phyloP scores from a whole-genome alignment of 192 early-diverging fungal species.

The Coemansia sp. region DNA sequence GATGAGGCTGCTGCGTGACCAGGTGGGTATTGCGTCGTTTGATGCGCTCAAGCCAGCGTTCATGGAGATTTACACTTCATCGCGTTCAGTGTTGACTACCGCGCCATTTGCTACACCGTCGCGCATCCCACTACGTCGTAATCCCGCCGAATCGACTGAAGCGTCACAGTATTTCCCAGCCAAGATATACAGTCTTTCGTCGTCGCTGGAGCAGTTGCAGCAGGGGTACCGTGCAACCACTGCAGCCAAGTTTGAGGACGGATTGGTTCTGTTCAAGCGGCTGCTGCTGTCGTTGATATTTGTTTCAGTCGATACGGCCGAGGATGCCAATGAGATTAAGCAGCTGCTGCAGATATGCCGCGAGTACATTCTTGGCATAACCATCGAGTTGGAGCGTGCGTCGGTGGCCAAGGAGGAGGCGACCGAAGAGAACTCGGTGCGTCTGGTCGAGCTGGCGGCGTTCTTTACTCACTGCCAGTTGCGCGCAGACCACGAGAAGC shows the following conservation, averaged over 20 bases:
- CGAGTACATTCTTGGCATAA: slow-evolving; percentile 90
- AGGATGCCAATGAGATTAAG: slow-evolving; percentile 76
- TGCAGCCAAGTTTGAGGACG: slow-evolving; percentile 78
- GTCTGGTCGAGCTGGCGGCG: slow-evolving; percentile 87
- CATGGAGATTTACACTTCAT: slow-evolving; percentile 78
- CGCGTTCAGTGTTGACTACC: slow-evolving; percentile 62
- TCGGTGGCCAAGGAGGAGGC: slow-evolving; percentile 56
- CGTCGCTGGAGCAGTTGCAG: slow-evolving; percentile 69
- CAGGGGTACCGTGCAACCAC: slow-evolving; percentile 82
- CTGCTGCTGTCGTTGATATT: slow-evolving; percentile 82
- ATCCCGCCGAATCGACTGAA: slow-evolving; percentile 57
- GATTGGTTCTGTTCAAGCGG: slow-evolving; percentile 68
- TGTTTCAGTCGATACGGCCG: slow-evolving; percentile 61
- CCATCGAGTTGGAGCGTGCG: slow-evolving; percentile 80
- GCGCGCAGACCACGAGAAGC: slow-evolving; percentile 84
- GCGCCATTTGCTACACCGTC: slow-evolving; percentile 65
- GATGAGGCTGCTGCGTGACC: slow-evolving; percentile 90
- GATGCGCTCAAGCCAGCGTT: slow-evolving; percentile 87
- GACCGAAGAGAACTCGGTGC: slow-evolving; percentile 58
- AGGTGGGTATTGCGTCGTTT: slow-evolving; percentile 93
- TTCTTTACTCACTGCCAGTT: slow-evolving; percentile 95
- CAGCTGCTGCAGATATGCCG: slow-evolving; percentile 79
- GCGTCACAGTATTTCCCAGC: slow-evolving; percentile 35
- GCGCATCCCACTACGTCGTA: slow-evolving; percentile 68
- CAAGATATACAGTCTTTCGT: slow-evolving; percentile 36